phyloP scores from a whole-genome alignment of 2,329 filamentous ascomycete species.

The Microcyclospora pomicola region DNA sequence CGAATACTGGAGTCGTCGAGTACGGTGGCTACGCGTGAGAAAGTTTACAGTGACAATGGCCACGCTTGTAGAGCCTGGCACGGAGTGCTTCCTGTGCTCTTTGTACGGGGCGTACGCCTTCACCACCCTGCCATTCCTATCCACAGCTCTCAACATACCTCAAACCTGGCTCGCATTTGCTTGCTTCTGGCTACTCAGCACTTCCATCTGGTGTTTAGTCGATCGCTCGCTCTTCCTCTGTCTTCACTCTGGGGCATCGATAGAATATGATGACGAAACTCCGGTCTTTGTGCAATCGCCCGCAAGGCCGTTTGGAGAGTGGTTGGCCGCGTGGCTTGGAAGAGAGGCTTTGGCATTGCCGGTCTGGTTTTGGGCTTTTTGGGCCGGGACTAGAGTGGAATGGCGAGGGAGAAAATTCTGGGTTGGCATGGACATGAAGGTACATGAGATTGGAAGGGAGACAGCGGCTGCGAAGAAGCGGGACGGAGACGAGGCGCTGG shows the following conservation, averaged over 20 bases:
- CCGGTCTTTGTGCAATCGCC: constrained; percentile 54
- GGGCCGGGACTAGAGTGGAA: constrained; percentile 71
- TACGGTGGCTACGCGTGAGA: constrained; percentile 80
- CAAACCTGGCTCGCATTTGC: constrained; percentile 55
- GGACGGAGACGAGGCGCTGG: not conserved
- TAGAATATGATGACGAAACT: constrained; percentile 58
- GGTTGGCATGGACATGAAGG: constrained; percentile 73
- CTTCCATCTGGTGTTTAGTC: constrained; percentile 56
- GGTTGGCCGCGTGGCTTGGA: constrained; percentile 72
- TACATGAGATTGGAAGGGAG: constrained; percentile 36
- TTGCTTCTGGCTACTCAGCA: constrained; percentile 50
- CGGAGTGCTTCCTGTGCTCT: constrained; percentile 76
- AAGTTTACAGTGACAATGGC: constrained; percentile 88
- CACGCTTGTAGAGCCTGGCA: constrained; percentile 82
- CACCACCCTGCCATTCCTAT: constrained; percentile 56
- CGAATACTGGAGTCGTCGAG: constrained; percentile 66
- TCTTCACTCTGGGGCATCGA: constrained; percentile 58
- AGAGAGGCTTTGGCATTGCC: constrained; percentile 72
- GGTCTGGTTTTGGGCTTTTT: constrained; percentile 80
- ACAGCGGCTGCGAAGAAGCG: not conserved
- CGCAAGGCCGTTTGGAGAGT: constrained; percentile 50
- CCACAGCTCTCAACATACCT: constrained; percentile 38
- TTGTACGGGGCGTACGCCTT: constrained; percentile 65
- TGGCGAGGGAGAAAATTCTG: constrained; percentile 78
- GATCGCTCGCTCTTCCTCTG: constrained; percentile 62